Percentiles rank a stretch among this genome's conserved stretches.
phyloP scores from a whole-genome alignment of 352 stramenopile species.

The Phytophthora meadii region DNA sequence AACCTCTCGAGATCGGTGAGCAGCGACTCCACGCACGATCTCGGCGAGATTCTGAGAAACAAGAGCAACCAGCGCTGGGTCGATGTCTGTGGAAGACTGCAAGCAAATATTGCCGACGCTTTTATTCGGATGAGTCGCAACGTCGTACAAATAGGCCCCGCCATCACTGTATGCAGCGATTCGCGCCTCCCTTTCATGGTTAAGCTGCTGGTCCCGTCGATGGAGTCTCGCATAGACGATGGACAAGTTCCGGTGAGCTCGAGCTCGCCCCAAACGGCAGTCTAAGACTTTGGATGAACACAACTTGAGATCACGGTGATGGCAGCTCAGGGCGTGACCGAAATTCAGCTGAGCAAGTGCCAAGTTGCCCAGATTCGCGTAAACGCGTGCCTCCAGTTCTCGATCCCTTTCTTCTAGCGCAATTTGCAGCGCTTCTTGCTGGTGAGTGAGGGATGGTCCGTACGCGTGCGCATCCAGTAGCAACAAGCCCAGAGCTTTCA shows the following conservation, averaged over 20 bases:
- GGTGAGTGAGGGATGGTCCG: conserved; percentile 52
- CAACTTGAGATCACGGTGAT: conserved; percentile 65
- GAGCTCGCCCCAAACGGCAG: conserved; percentile 57
- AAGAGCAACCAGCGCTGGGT: conserved; percentile 47
- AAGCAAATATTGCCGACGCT: conserved; percentile 75
- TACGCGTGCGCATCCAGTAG: conserved; percentile 58
- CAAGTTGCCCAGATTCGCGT: conserved; percentile 83
- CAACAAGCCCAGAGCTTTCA: conserved; percentile 75
- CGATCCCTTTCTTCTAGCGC: conserved; percentile 52
- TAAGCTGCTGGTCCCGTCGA: conserved; percentile 42
- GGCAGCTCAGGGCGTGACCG: conserved; percentile 62
- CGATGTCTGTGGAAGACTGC: conserved; percentile 48
- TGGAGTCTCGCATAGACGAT: conserved; percentile 68
- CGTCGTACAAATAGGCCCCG: conserved; percentile 57
- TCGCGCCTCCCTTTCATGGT: conserved; percentile 48
- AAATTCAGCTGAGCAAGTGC: conserved; percentile 59
- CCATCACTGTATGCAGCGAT: conserved; percentile 27
- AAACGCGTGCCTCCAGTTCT: conserved; percentile 78
- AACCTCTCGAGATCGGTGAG: background rate
- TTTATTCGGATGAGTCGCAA: conserved; percentile 46
- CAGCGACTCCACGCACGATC: conserved; percentile 28
- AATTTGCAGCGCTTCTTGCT: conserved; percentile 69
- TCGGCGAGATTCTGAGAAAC: conserved; percentile 47
- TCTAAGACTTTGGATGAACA: conserved; percentile 42
- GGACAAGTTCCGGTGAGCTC: conserved; percentile 76